Evolutionary conservation across 192 early-diverging fungal species (phyloP), one percentile per base, ranked within the genome.

Genomic region (Linnemannia elongata): DNA sequence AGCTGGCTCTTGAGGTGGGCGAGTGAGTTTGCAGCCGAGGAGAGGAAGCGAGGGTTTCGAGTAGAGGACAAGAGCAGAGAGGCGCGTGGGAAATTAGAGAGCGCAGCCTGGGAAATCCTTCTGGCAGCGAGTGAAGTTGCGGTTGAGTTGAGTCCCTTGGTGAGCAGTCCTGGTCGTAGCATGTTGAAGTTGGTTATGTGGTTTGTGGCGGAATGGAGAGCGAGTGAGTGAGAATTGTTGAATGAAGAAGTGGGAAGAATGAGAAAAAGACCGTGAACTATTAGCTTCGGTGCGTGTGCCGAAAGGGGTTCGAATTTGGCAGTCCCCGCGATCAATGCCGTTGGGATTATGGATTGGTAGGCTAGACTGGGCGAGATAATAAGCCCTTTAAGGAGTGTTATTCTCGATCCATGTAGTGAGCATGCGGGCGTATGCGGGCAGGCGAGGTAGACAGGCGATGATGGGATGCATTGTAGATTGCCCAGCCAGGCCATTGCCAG

Each of bases 1-100:
- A 95, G 88, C 92, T 96, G 63, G 72, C 27, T 33, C 27, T 66
- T 27, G 60, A 66, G 30, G 12, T 35, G 8, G 12, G 30, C 13
- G 27, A 66, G 13, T 17, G 60, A 66, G 13, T 66, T 66, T 0
- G 60, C 30, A 35, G 60, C 60, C 12, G 60, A 66, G 27, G 60
- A 66, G 60, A 66, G 30, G 60, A 33, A 33, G 9, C 60, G 60
- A 66, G 60, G 12, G 60, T 30, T 66, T 30, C 35, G 60, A 66
- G 12, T 33, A 12, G 60, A 13, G 30, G 9, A 66, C 12, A 30
- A 27, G 60, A 66, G 60, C 27, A 33, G 30, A 15, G 60, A 66
- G 60, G 60, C 60, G 60, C 60, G 60, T 66, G 60, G 60, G 60
- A 66, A 66, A 12, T 30, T 30, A 13, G 6, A 33, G 0, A 33